Percentiles rank a stretch among this genome's conserved stretches.
phyloP scores from a whole-genome alignment of 352 stramenopile species.

The Phytophthora vignae region DNA sequence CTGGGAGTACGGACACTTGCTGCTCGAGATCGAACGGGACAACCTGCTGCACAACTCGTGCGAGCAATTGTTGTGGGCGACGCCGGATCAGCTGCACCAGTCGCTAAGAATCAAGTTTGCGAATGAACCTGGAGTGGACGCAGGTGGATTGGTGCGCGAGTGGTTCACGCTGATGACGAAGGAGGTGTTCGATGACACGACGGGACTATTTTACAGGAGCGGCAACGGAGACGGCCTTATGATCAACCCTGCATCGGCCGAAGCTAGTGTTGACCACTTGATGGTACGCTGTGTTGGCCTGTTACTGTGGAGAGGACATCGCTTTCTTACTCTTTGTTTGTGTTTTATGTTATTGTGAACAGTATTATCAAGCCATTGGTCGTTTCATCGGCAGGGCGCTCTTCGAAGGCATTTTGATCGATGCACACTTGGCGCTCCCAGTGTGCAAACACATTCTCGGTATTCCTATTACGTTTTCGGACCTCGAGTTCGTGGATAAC shows the following conservation, averaged over 20 bases:
- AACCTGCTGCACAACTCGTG: constrained; percentile 92
- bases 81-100: constrained; percentile 84
- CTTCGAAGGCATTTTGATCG: constrained; percentile 89
- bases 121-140: constrained; percentile 92
- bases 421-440: constrained; percentile 84
- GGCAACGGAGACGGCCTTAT: constrained; percentile 83
- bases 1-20: constrained; percentile 88
- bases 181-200: constrained; percentile 88
- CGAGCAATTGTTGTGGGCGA: constrained; percentile 87
- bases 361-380: constrained; percentile 91
- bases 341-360: constrained; percentile 12
- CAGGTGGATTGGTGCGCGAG: constrained; percentile 90
- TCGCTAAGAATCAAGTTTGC: constrained; percentile 92
- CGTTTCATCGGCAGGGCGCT: constrained; percentile 89
- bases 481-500: constrained; percentile 91
- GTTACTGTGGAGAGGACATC: not conserved
- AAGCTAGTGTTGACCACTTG: constrained; percentile 87
- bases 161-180: constrained; percentile 94
- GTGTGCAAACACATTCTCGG: constrained; percentile 92
- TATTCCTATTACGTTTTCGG: constrained; percentile 90
- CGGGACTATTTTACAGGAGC: constrained; percentile 82
- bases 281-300: constrained; percentile 53
- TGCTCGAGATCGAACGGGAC: constrained; percentile 88
- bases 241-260: constrained; percentile 84
- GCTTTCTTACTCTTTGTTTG: constrained; percentile 11